Evolutionary conservation across 129 eudicot species (phyloP), one percentile per base, ranked within the genome.

Genomic region (Flaveria bidentis): DNA sequence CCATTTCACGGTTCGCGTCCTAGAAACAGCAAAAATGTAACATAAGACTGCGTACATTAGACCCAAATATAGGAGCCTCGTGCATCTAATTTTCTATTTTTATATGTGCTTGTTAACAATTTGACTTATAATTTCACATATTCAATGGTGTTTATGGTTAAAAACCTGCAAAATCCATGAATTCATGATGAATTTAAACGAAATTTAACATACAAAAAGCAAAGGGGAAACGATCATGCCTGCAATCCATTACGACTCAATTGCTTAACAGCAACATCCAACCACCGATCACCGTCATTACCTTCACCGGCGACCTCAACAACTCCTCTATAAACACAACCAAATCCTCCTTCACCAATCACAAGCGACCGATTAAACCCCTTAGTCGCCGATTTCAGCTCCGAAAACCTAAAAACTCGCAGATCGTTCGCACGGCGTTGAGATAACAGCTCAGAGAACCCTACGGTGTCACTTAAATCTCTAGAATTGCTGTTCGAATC

Each of bases 291-390:
- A 15, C 36, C 76, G 44, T 42, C 84, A 44, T 67, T 51, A 77
- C 72, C 84, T 5, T 64, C 55, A 64, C 70, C 72, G 39, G 67
- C 72, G 67, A 6, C 52, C 8, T 42, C 49, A 5, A 9, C 71
- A 17, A 47, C 77, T 0, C 98, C 98, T 83, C 87, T 65, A 30
- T 86, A 92, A 57, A 92, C 96, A 75, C 89, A 84, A 39, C 98
- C 98, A 58, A 92, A 92, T 16, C 98, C 98, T 11, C 98, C 98
- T 57, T 92, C 98, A 9, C 98, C 98, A 10, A 92, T 78, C 78
- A 92, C 72, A 44, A 90, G 81, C 39, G 75, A 25, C 2, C 98
- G 73, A 74, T 72, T 90, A 62, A 92, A 92, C 14, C 96, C 91
- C 16, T 89, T 76, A 1, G 98, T 90, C 7, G 96, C 96, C 23